Base-by-base conservation (phyloP, 257 asterid species). In the Avicennia marina region DNA sequence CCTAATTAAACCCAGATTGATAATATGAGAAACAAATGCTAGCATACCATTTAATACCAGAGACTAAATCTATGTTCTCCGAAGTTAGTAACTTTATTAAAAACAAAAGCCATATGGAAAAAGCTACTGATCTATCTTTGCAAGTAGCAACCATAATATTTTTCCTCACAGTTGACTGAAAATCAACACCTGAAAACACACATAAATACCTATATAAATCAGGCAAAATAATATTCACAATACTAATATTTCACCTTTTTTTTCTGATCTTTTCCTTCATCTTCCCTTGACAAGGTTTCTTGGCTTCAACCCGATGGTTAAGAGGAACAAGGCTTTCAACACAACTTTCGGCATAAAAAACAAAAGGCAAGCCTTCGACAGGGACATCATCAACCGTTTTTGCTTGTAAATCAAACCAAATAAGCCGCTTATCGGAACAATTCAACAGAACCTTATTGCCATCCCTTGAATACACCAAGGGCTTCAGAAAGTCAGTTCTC, bases 261-360 rank as follows among this genome's bases (percentile, higher is more conserved):
- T 65, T 66, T 38, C 20, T 54, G 46, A 26, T 65, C 68, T 62
- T 69, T 53, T 47, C 45, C 29, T 49, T 56, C 64, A 40, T 49
- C 34, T 45, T 44, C 40, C 8, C 56, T 18, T 9, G 63, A 11
- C 61, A 50, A 2, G 1, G 70, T 56, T 69, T 67, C 78, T 80
- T 66, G 11, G 40, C 45, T 19, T 26, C 45, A 26, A 0, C 38
- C 2, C 65, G 47, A 50, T 62, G 69, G 40, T 62, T 67, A 56
- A 66, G 64, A 17, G 63, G 55, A 47, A 81, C 55, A 63, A 85
- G 90, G 70, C 75, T 79, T 62, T 64, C 77, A 22, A 78, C 70
- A 61, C 76, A 68, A 17, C 48, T 55, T 34, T 72, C 76, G 2
- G 80, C 83, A 56, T 76, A 79, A 57, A 81, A 77, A 54, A 72